Conservation (phyloP, 768 basidiomycete genomes). For the Erythrobasidium yunnanense region DNA sequence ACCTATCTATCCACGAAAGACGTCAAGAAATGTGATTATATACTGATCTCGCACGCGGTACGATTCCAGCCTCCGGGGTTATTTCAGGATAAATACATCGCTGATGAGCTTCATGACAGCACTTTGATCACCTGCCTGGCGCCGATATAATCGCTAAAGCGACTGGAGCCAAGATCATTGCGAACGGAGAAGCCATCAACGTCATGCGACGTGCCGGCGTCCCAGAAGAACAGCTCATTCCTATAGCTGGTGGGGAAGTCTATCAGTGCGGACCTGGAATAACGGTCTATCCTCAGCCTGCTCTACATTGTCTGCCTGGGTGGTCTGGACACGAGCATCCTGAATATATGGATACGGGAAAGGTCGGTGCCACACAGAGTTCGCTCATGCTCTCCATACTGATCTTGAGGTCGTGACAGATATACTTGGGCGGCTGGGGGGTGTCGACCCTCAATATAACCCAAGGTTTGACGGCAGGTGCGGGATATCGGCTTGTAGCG, state of each 20-base stretch:
- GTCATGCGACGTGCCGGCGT: not conserved
- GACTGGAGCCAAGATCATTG: not conserved
- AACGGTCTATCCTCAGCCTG: not conserved
- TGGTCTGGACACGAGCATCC: not conserved
- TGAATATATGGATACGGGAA: not conserved
- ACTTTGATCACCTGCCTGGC: not conserved
- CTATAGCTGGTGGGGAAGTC: conserved; percentile 1
- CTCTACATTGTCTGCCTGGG: not conserved
- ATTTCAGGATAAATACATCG: not conserved
- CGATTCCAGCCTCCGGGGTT: not conserved
- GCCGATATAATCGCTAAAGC: conserved; percentile 11
- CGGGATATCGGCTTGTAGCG: not conserved
- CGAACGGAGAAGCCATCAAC: not conserved
- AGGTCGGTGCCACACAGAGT: not conserved
- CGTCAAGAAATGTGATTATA: not conserved
- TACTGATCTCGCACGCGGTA: conserved; percentile 6
- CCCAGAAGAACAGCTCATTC: not conserved
- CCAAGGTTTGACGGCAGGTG: not conserved
- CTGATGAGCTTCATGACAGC: not conserved
- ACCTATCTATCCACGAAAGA: not conserved
- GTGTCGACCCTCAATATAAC: not conserved
- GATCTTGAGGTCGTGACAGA: not conserved
- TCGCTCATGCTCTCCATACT: not conserved
- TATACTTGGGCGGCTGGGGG: not conserved
- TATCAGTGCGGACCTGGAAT: not conserved